Base-by-base conservation (phyloP, 148 eudicot genomes). In the Diospyros lotus region DNA sequence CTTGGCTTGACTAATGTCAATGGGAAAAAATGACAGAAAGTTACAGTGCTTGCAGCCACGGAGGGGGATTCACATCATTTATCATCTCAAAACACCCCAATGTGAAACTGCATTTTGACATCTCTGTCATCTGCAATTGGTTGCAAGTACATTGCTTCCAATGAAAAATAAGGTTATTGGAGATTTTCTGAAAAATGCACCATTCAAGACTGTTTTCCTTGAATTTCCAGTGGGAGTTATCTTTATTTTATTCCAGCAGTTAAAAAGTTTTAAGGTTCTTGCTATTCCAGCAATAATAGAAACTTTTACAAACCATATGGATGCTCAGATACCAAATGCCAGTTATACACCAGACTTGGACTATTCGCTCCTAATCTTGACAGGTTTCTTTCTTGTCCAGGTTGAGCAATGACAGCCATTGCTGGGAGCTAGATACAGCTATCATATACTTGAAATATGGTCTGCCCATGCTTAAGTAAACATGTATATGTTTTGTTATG, bases 21-120 rank as follows among this genome's bases (percentile, higher is more conserved):
- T 42, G 68, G 77, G 55, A 76, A 75, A 41, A 83, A 69, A 71
- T 75, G 58, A 54, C 72, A 76, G 53, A 76, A 73, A 55, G 66
- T 54, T 67, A 73, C 76, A 75, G 80, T 61, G 62, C 72, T 52
- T 50, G 74, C 58, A 28, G 66, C 66, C 60, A 66, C 43, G 18
- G 69, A 69, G 39, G 77, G 50, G 67, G 60, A 71, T 67, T 17
- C 42, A 54, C 38, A 63, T 2, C 58, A 10, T 56, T 45, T 28
- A 66, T 18, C 43, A 4, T 62, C 77, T 6, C 58, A 46, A 66
- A 41, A 9, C 40, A 42, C 18, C 46, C 56, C 52, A 15, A 18
- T 28, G 18, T 14, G 58, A 50, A 50, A 18, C 58, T 51, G 12
- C 59, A 41, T 4, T 5, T 60, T 44, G n/a, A 17, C 44, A 4